A percentile compares a stretch with the other conserved stretches of the same genome.
These are phyloP conservation scores for Cryptococcus sp. DNA, from an alignment of 1,284 basidiomycete genomes.

Conservation along the genomic window DNA sequence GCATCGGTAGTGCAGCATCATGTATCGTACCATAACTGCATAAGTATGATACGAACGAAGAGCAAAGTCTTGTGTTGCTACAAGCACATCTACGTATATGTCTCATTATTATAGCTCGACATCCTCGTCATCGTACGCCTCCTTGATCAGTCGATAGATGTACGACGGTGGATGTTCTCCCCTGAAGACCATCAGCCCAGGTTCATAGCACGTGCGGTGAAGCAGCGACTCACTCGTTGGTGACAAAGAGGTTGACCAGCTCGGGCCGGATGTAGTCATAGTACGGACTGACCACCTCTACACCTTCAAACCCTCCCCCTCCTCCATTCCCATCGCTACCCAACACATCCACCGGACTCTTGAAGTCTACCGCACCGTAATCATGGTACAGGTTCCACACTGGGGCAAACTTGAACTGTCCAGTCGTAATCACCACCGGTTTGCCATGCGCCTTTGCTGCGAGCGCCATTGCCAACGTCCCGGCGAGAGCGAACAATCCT, in stretches of 20 bases:
- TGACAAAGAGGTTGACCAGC: slow-evolving; percentile 87
- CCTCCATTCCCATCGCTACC: slow-evolving; percentile 54
- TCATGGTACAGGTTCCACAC: slow-evolving; percentile 89
- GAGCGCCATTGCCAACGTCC: slow-evolving; percentile 74
- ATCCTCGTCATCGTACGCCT: slow-evolving; percentile 88
- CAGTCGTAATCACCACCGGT: slow-evolving; percentile 88
- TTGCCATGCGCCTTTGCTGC: slow-evolving; percentile 89
- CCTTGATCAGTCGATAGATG: slow-evolving; percentile 81
- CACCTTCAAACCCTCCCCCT: slow-evolving; percentile 66
- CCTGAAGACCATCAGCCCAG: slow-evolving; percentile 48
- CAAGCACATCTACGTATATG: neutral
- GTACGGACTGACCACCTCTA: slow-evolving; percentile 84
- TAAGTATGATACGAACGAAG: neutral
- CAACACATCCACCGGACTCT: slow-evolving; percentile 74
- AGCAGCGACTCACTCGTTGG: slow-evolving; percentile 72
- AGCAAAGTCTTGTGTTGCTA: too few species aligned
- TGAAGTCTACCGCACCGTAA: slow-evolving; percentile 78
- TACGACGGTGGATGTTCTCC: slow-evolving; percentile 89
- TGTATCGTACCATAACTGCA: too few species aligned
- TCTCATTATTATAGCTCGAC: slow-evolving; percentile 54
- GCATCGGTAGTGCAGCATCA: neutral
- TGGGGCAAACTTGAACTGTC: slow-evolving; percentile 93
- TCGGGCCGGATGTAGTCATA: slow-evolving; percentile 94
- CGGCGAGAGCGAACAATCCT: slow-evolving; percentile 83
- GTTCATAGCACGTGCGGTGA: neutral